A percentile compares a stretch with the other conserved stretches of the same genome.
phyloP scores from a whole-genome alignment of 1,139 yeast genomes.

The Waltiozyma sp. region DNA sequence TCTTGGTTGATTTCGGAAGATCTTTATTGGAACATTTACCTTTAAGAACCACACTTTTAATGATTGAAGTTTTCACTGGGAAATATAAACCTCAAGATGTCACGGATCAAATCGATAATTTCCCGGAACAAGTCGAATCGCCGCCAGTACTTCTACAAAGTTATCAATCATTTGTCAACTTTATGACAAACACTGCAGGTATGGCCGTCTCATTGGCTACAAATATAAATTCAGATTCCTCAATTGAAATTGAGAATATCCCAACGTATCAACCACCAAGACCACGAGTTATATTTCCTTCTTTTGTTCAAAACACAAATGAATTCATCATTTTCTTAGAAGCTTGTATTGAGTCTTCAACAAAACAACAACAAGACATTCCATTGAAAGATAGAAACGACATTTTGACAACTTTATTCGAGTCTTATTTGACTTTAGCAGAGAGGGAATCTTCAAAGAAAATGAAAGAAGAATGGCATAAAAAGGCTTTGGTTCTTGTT shows the following conservation, averaged over 20 bases:
- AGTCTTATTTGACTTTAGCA: slow-evolving; percentile 63
- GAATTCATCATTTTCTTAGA: slow-evolving; percentile 91
- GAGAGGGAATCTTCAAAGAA: slow-evolving; percentile 26
- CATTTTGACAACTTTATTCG: slow-evolving; percentile 67
- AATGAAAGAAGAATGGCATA: slow-evolving; percentile 41
- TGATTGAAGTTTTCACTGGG: slow-evolving; percentile 86
- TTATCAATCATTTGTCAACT: slow-evolving; percentile 59
- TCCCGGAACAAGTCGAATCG: slow-evolving; percentile 4
- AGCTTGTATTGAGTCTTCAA: slow-evolving; percentile 55
- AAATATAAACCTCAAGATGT: slow-evolving; percentile 40
- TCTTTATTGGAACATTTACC: slow-evolving; percentile 58
- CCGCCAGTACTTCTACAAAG: slow-evolving; percentile 45
- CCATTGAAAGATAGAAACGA: slow-evolving; percentile 51
- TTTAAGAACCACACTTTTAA: slow-evolving; percentile 67
- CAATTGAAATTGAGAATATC: slow-evolving; percentile 2
- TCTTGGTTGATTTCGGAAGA: slow-evolving; percentile 58
- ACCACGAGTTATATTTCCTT: slow-evolving; percentile 78
- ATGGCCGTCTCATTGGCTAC: not conserved
- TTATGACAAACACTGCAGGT: slow-evolving; percentile 27
- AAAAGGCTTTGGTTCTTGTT: slow-evolving; percentile 49
- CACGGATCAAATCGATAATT: slow-evolving; percentile 6
- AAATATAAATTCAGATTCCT: not conserved
- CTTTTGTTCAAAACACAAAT: slow-evolving; percentile 73
- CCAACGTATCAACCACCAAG: slow-evolving; percentile 90
- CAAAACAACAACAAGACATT: not conserved